A percentile compares a stretch with the other conserved stretches of the same genome.
Evolutionary conservation across 192 early-diverging fungal species (phyloP).

Genomic region (Podila epigama): DNA sequence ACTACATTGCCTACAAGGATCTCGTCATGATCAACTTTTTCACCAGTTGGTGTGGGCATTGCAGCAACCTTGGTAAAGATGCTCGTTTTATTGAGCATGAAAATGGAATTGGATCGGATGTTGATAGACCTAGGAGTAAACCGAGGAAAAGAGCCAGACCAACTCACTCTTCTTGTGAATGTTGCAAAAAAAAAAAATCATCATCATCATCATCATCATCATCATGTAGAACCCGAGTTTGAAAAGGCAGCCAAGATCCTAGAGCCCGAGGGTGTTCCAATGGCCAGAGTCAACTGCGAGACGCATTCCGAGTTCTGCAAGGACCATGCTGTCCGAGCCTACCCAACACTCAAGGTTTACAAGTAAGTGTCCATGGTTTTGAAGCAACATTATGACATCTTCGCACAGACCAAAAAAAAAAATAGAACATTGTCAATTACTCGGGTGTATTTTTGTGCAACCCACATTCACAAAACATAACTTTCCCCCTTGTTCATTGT

Average conservation of each 20-base stretch:
- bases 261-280: constrained; percentile 46
- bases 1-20: constrained; percentile 73
- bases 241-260: constrained; percentile 65
- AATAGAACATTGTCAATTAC: too few relatives aligned
- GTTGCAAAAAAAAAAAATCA: too few relatives aligned
- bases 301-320: constrained; percentile 74
- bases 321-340: constrained; percentile 77
- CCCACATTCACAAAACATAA: background rate
- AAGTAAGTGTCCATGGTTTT: constrained; percentile 79
- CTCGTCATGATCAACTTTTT: constrained; percentile 86
- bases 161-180: too few relatives aligned
- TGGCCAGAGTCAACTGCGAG: constrained; percentile 85
- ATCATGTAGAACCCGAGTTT: constrained; percentile 63
- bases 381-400: constrained; percentile 49
- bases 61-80: constrained; percentile 60
- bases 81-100: background rate
- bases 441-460: background rate
- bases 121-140: constrained; percentile 77
- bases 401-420: too few relatives aligned
- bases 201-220: background rate
- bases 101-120: constrained; percentile 38
- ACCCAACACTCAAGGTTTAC: constrained; percentile 91
- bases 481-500: background rate
- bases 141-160: constrained; percentile 67
- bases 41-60: constrained; percentile 89